Evolutionary conservation across 129 eudicot genomes (phyloP).

Genomic region (Kitagawia praeruptora): DNA sequence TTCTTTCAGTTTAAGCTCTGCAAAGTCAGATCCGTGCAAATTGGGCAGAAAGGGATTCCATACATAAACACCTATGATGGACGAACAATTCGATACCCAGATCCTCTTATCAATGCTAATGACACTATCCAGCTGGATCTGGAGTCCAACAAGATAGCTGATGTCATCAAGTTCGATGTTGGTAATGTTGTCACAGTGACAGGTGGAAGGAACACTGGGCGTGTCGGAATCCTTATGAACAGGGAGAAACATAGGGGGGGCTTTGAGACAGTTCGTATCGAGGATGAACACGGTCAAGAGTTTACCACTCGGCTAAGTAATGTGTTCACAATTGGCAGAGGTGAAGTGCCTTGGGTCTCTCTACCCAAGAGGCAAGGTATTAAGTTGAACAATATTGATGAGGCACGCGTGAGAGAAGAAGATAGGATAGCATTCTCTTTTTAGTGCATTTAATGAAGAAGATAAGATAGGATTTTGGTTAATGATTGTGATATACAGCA

Average conservation of each 20-base stretch:
- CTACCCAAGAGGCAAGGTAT: constrained; percentile 63
- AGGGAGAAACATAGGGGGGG: constrained; percentile 56
- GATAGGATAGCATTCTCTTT: too few relatives aligned
- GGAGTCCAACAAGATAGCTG: constrained; percentile 39
- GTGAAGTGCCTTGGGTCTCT: constrained; percentile 61
- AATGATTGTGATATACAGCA: too few relatives aligned
- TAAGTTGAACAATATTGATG: constrained; percentile 47
- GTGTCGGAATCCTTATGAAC: constrained; percentile 49
- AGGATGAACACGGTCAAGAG: constrained; percentile 44
- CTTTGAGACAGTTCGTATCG: constrained; percentile 45
- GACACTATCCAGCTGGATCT: constrained; percentile 56
- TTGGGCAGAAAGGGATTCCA: constrained; percentile 52
- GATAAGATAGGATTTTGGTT: too few relatives aligned
- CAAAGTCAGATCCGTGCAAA: constrained; percentile 56
- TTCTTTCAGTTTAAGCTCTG: constrained; percentile 48
- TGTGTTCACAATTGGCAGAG: constrained; percentile 47
- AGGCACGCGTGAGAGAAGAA: constrained; percentile 18
- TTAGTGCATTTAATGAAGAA: too few relatives aligned
- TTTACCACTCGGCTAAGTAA: constrained; percentile 53
- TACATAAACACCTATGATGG: constrained; percentile 62
- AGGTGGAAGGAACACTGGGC: constrained; percentile 56
- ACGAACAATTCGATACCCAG: constrained; percentile 48
- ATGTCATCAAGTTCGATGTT: constrained; percentile 54
- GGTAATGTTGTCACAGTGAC: constrained; percentile 68
- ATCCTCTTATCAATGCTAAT: constrained; percentile 59